A percentile compares a stretch with the other conserved stretches of the same genome.
Evolutionary conservation across 1,284 basidiomycete species (phyloP).

Genomic region (Trametes hirsuta): DNA sequence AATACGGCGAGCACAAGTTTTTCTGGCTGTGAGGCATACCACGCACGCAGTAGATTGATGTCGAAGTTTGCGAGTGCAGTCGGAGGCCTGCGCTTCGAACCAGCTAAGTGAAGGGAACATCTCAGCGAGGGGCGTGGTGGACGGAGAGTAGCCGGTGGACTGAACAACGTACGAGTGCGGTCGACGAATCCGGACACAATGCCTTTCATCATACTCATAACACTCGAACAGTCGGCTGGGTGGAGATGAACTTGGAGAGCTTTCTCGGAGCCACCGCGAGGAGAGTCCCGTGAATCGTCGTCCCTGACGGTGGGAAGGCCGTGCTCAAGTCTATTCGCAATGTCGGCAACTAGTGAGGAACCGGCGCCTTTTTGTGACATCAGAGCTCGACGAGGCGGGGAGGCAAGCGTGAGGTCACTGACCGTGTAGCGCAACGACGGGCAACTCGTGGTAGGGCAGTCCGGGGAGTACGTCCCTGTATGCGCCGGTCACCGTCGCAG

Average conservation of each 20-base stretch:
- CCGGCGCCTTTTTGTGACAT: constrained; percentile 30
- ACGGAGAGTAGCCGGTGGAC: neutral
- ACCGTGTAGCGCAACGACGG: constrained; percentile 52
- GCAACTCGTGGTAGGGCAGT: constrained; percentile 64
- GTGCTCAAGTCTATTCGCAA: constrained; percentile 44
- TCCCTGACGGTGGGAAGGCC: constrained; percentile 22
- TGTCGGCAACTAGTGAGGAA: constrained; percentile 48
- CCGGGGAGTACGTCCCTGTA: constrained; percentile 43
- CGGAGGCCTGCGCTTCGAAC: constrained; percentile 46
- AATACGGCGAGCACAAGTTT: constrained; percentile 52
- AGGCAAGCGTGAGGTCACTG: neutral
- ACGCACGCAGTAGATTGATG: constrained; percentile 57
- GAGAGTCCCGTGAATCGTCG: neutral
- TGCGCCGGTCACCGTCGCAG: constrained; percentile 28
- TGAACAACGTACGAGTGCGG: constrained; percentile 6
- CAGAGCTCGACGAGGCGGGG: neutral
- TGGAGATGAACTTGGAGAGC: constrained; percentile 46
- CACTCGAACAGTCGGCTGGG: constrained; percentile 58
- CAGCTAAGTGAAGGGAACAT: neutral
- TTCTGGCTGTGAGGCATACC: constrained; percentile 47
- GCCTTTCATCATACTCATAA: constrained; percentile 56
- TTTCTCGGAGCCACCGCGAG: neutral
- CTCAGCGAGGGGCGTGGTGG: no score
- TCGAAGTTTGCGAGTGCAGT: constrained; percentile 62
- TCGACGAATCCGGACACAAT: constrained; percentile 59